A percentile compares a stretch with the other conserved stretches of the same genome.
Evolutionary conservation across 202 grass and related monocot species (phyloP).

Genomic region (Eragrostis tef): DNA sequence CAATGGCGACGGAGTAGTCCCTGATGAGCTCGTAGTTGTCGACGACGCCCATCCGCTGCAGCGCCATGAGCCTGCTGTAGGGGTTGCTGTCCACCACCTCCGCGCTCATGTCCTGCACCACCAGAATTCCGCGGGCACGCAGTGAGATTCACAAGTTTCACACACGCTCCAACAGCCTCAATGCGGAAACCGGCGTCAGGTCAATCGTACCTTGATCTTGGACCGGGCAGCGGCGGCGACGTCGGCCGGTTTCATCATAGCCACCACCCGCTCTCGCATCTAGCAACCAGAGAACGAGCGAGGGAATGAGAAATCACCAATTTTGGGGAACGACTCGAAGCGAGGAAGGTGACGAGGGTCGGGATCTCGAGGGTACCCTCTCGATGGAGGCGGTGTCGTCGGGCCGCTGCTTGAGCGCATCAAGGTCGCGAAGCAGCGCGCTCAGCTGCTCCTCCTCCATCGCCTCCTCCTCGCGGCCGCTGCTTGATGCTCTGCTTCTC

Average conservation of each 20-base stretch:
- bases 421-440: conserved; percentile 56
- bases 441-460: conserved; percentile 66
- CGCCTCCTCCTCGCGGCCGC: conserved; percentile 5
- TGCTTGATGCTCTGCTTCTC: background rate
- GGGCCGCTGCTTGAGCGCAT: conserved; percentile 57
- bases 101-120: conserved; percentile 85
- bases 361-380: conserved; percentile 47
- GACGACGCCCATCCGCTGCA: conserved; percentile 94
- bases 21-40: conserved; percentile 91
- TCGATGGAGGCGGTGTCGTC: conserved; percentile 50
- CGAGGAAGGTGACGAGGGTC: background rate
- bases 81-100: conserved; percentile 95
- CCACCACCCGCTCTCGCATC: conserved; percentile 59
- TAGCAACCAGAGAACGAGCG: conserved; percentile 18
- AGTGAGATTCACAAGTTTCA: background rate
- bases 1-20: conserved; percentile 80
- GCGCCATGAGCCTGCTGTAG: conserved; percentile 92
- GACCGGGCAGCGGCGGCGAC: conserved; percentile 37
- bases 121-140: conserved; percentile 9
- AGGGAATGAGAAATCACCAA: background rate
- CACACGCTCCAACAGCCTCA: too few species aligned
- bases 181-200: background rate
- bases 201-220: conserved; percentile 65
- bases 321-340: background rate
- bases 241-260: conserved; percentile 42